Evolutionary conservation across 2,329 filamentous ascomycete genomes (phyloP), one percentile per base, ranked within the genome.

Genomic region (Fusarium sp.): DNA sequence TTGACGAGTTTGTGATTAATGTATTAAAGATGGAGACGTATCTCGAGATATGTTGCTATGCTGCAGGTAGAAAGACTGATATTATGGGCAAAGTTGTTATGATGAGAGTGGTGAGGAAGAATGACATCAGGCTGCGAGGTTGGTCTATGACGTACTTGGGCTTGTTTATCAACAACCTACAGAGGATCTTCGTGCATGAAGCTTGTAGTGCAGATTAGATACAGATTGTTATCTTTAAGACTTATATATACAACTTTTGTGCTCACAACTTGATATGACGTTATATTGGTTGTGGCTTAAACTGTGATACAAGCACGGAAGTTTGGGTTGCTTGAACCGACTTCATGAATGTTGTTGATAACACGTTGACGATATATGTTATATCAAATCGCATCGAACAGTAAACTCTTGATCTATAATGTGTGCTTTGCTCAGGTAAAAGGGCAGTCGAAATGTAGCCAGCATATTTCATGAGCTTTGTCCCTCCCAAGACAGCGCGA

Each of bases 61-160:
- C 11, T 4, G 23, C 12, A 12, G 4, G 15, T 28, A 33, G 13
- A 6, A 47, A 18, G 36, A 42, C 16, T 36, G 9, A 34, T 42
- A 11, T 12, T 26, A 28, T 44, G 9, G 11, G 12, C 26, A 13
- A 34, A 33, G n/a, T 28, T 36, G 30, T 41, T 62, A 42, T 56
- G 31, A 23, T 30, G 44, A 49, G 34, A 51, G 30, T 31, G 16
- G 26, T 30, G 23, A n/a, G n/a, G 44, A 20, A 16, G 15, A 52
- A 65, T 65, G 62, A 65, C 62, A 65, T 65, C 62, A 65, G 62
- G 40, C 20, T 57, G 31, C 10, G 53, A 47, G n/a, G 41, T 38
- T 47, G 46, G 42, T 65, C 62, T 65, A 65, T 65, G 62, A 65
- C 61, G 62, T 66, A 65, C n/a, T 61, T 49, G 26, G 37, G 38